Conservation (phyloP, 768 basidiomycete genomes). For the Termitomyces eurrhizus region DNA sequence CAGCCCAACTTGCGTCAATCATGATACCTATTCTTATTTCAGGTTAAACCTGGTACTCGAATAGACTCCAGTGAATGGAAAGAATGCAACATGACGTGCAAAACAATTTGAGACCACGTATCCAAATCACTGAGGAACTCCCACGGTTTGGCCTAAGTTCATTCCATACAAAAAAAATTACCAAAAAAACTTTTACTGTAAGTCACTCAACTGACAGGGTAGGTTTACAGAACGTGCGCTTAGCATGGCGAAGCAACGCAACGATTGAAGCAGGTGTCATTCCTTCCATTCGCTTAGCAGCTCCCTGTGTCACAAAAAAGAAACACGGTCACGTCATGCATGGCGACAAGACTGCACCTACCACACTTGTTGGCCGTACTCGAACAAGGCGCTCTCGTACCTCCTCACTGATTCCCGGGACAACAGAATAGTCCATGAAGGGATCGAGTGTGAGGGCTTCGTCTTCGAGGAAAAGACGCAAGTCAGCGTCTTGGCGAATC, state of each 20-base stretch:
- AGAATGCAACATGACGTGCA: not conserved
- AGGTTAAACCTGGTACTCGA: no score
- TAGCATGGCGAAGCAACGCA: slow-evolving; percentile 62
- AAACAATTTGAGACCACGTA: not conserved
- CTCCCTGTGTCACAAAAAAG: slow-evolving; percentile 49
- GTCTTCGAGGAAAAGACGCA: slow-evolving; percentile 71
- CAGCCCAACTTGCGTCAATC: not conserved
- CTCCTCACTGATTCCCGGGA: slow-evolving; percentile 74
- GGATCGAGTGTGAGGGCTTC: slow-evolving; percentile 69
- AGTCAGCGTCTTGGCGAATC: slow-evolving; percentile 69
- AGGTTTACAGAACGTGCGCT: slow-evolving; percentile 27
- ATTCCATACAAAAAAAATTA: not conserved
- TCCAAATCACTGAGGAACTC: not conserved
- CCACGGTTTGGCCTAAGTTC: not conserved
- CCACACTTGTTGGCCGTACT: slow-evolving; percentile 46
- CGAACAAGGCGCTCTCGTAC: slow-evolving; percentile 59
- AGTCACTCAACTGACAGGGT: not conserved
- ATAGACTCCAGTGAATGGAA: no score
- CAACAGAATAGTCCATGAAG: slow-evolving; percentile 59
- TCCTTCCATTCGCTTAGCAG: slow-evolving; percentile 89
- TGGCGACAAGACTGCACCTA: not conserved
- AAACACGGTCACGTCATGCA: not conserved
- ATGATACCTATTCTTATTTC: not conserved
- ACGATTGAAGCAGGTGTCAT: slow-evolving; percentile 83
- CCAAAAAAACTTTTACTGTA: no score